A percentile compares a stretch with the other conserved stretches of the same genome.
Evolutionary conservation across 2,329 filamentous ascomycete genomes (phyloP).

Genomic region (Ophiostoma sp.): DNA sequence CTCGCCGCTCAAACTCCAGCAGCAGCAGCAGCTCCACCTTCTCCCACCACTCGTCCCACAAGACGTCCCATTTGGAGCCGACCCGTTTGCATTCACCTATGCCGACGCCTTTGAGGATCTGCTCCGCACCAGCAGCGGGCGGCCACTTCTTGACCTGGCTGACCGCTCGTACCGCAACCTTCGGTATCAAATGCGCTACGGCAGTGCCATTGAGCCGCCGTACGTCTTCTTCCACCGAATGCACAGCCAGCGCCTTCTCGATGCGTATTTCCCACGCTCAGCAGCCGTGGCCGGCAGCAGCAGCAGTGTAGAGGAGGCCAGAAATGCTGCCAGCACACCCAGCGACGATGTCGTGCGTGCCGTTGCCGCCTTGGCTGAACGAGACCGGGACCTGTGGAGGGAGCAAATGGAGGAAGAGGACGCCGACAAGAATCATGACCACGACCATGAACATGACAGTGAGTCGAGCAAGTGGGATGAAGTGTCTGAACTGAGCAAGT

Average conservation of each 20-base stretch:
- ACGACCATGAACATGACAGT: slow-evolving; percentile 3
- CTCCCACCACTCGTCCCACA: slow-evolving; percentile 51
- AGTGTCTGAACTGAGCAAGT: not conserved
- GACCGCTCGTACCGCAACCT: slow-evolving; percentile 39
- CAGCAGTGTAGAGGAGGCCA: slow-evolving; percentile 29
- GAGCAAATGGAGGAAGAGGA: slow-evolving; percentile 23
- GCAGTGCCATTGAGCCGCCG: slow-evolving; percentile 41
- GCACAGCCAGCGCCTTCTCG: slow-evolving; percentile 41
- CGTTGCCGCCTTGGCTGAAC: slow-evolving; percentile 19
- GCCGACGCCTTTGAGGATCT: slow-evolving; percentile 61
- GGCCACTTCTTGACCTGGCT: slow-evolving; percentile 44
- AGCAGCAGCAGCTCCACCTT: slow-evolving; percentile 31
- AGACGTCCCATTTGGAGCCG: slow-evolving; percentile 43
- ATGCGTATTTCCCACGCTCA: slow-evolving; percentile 36
- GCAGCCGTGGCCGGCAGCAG: not conserved
- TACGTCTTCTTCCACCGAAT: slow-evolving; percentile 45
- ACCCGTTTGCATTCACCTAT: slow-evolving; percentile 50
- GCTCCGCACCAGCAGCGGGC: slow-evolving; percentile 48
- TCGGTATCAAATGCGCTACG: slow-evolving; percentile 29
- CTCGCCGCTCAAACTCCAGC: slow-evolving; percentile 47
- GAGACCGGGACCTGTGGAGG: slow-evolving; percentile 30
- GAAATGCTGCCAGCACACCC: not conserved
- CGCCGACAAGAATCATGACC: slow-evolving; percentile 14
- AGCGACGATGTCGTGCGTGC: slow-evolving; percentile 26
- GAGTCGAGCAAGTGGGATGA: not conserved